Base-by-base conservation (phyloP, 768 basidiomycete genomes). In the Boletus fagicola region DNA sequence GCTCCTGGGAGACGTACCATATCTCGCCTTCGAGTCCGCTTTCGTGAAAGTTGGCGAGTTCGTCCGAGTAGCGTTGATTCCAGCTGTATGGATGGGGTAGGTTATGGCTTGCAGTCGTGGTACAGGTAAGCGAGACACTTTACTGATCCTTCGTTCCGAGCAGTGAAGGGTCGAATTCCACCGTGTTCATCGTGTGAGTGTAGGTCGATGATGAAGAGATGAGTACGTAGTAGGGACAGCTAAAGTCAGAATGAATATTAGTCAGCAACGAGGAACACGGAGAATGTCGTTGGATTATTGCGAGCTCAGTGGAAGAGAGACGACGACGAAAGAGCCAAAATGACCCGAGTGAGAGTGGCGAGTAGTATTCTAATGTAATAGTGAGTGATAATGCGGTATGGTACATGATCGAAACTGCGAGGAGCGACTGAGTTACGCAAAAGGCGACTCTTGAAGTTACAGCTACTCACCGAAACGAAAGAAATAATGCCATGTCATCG, bases 21-120 rank as follows among this genome's bases (percentile, higher is more conserved):
- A 91, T 77, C 71, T 94, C 92, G 36, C 92, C 92, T 70, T 92
- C 90, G 66, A 93, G 90, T 20, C 88, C 86, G 31, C 84, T 83
- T 50, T 91, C 92, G 31, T 83, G 75, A 59, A 91, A 93, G 65
- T 89, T 88, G 38, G 67, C 69, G 33, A 92, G 72, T 65, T 94
- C 92, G 42, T 79, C 76, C 39, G 83, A 75, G 70, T 93, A 94
- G 9, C 89, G 85, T 43, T 76, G 63, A 66, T 93, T 88, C 92
- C 92, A 93, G 69, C 90, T 92, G 46, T 50, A 16, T 22, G 61
- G 35, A 45, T 30, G 24, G 28, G 24, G 30, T 30, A 45, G 43
- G 49, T 53, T 24, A 59, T 36, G 45, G 28, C 4, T 24, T 7
- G 15, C 16, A 28, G 18, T 54, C 22, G 36, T n/a, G 44, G 35